A percentile compares a stretch with the other conserved stretches of the same genome.
Conservation (phyloP, 805 yeast genomes). For the Zygotorulaspora chibaensis region DNA sequence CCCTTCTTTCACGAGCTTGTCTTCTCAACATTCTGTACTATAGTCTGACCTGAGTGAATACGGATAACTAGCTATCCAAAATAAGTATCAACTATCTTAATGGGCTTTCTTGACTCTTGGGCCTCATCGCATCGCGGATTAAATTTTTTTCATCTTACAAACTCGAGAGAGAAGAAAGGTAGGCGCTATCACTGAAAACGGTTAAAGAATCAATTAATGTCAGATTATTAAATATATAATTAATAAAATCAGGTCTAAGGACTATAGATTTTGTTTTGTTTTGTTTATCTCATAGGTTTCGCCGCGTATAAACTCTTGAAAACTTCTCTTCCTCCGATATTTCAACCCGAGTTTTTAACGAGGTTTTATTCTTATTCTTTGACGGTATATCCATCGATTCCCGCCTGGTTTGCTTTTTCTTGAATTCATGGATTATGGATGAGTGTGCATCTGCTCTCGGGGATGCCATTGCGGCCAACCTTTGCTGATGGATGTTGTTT, state of each 20-base stretch:
- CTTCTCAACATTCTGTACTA: conserved; percentile 59
- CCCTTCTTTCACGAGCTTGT: conserved; percentile 95
- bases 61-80: too few relatives aligned
- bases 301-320: conserved; percentile 16
- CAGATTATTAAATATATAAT: background rate
- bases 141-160: conserved; percentile 5
- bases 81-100: too few relatives aligned
- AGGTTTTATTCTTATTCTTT: conserved; percentile 24
- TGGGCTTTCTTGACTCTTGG: too few relatives aligned
- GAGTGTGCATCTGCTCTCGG: background rate
- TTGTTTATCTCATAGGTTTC: conserved; percentile 6
- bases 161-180: background rate
- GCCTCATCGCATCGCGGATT: conserved; percentile 13
- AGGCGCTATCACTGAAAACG: background rate
- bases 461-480: conserved; percentile 19
- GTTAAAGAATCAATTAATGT: background rate
- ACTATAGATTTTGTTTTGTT: background rate
- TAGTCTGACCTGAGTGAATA: background rate
- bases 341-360: conserved; percentile 34
- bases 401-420: conserved; percentile 16
- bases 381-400: conserved; percentile 35
- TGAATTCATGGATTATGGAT: conserved; percentile 1
- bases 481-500: conserved; percentile 36
- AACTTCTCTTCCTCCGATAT: conserved; percentile 31
- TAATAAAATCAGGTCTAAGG: background rate